Conservation (phyloP, 306 rosid genomes). For the Oxytropis ochrocephala region DNA sequence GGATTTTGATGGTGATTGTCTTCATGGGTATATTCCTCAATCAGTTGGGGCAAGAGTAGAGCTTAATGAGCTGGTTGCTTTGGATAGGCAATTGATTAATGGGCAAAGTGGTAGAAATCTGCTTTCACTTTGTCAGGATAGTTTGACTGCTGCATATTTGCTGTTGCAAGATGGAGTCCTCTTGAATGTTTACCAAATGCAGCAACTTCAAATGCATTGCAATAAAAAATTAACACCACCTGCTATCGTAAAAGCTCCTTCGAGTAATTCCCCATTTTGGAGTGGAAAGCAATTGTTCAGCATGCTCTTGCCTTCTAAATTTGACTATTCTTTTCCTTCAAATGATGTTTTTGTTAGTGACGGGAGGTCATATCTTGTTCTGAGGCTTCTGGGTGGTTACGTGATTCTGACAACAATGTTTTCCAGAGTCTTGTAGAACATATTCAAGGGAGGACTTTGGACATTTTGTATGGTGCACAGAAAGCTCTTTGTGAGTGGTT, state of each 20-base stretch:
- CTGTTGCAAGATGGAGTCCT: conserved; percentile 53
- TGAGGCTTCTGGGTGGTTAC: conserved; percentile 75
- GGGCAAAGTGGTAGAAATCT: conserved; percentile 87
- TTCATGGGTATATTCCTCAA: conserved; percentile 91
- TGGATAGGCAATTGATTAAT: conserved; percentile 71
- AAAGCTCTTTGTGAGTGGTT: conserved; percentile 85
- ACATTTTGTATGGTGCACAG: conserved; percentile 59
- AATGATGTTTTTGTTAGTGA: conserved; percentile 38
- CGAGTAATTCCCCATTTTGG: conserved; percentile 45
- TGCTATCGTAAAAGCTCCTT: conserved; percentile 56
- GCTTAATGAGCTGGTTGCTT: conserved; percentile 73
- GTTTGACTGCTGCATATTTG: conserved; percentile 80
- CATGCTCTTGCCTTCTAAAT: conserved; percentile 64
- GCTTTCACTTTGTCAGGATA: conserved; percentile 85
- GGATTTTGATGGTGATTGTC: conserved; percentile 98
- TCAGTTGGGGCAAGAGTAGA: conserved; percentile 71
- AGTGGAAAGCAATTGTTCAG: conserved; percentile 82
- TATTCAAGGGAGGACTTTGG: conserved; percentile 40
- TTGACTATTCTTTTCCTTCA: conserved; percentile 49
- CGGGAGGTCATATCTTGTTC: conserved; percentile 75
- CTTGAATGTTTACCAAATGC: conserved; percentile 59
- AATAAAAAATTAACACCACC: conserved; percentile 33
- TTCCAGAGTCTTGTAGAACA: conserved; percentile 55
- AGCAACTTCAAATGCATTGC: conserved; percentile 74
- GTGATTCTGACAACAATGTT: conserved; percentile 52